Conservation (phyloP, 345 rosid species). For the Camelina sativa region DNA sequence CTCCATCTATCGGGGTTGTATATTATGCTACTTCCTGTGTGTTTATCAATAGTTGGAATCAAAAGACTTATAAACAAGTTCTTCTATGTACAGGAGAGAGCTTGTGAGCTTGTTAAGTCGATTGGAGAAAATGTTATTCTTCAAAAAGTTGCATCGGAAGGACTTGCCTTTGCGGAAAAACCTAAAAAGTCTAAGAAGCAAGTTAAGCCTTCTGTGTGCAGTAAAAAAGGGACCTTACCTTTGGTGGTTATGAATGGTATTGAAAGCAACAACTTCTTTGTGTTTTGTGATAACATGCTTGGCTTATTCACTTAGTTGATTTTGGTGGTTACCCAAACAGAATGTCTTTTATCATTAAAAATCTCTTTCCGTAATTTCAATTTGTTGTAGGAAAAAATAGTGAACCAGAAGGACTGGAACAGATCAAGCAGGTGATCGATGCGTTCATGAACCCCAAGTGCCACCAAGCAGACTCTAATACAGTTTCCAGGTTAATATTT, state of each 20-base stretch:
- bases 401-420: conserved; percentile 47
- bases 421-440: conserved; percentile 65
- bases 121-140: conserved; percentile 70
- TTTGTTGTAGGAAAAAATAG: conserved; percentile 43
- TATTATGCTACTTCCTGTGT: conserved; percentile 8
- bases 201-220: conserved; percentile 39
- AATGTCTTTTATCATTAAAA: conserved; percentile 1
- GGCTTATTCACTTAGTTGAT: conserved; percentile 26
- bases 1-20: neutral
- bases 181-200: conserved; percentile 59
- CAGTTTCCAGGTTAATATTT: conserved; percentile 59
- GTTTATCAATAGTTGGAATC: neutral
- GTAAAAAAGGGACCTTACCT: conserved; percentile 43
- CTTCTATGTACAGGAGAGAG: conserved; percentile 63
- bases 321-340: conserved; percentile 3
- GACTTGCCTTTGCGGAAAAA: conserved; percentile 58
- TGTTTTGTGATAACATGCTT: conserved; percentile 29
- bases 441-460: conserved; percentile 89
- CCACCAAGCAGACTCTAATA: conserved; percentile 74
- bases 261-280: conserved; percentile 26
- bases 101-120: conserved; percentile 77
- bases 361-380: conserved; percentile 3
- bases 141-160: conserved; percentile 58
- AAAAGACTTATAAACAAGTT: neutral
- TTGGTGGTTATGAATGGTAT: conserved; percentile 52